phyloP scores from a whole-genome alignment of 176 grass and related monocot species.

The Puya raimondii region DNA sequence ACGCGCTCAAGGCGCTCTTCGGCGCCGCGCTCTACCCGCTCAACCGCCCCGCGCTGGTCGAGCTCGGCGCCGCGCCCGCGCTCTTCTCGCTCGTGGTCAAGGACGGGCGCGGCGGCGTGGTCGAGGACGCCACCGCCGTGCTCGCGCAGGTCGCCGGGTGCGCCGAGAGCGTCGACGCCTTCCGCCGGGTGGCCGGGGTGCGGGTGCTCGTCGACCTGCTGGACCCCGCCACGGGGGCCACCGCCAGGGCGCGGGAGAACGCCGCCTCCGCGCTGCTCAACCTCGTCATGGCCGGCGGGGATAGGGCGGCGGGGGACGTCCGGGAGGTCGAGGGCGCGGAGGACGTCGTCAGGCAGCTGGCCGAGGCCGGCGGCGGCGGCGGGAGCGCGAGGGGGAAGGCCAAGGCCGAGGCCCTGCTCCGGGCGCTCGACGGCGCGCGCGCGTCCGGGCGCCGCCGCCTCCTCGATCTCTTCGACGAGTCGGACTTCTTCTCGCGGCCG shows the following conservation, averaged over 20 bases:
- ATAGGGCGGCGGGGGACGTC: constrained; percentile 37
- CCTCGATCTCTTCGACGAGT: neutral
- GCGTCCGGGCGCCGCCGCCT: constrained; percentile 8
- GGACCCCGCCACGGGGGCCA: constrained; percentile 25
- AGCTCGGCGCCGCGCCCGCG: constrained; percentile 39
- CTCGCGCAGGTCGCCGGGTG: constrained; percentile 86
- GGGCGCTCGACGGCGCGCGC: constrained; percentile 32
- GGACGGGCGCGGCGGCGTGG: constrained; percentile 45
- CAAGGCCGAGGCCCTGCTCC: constrained; percentile 61
- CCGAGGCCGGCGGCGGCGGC: constrained; percentile 15
- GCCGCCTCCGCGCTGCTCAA: constrained; percentile 68
- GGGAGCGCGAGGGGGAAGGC: constrained; percentile 56
- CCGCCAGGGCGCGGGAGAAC: constrained; percentile 53
- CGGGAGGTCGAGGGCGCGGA: constrained; percentile 40
- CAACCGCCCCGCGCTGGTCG: constrained; percentile 43
- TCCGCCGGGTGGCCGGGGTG: constrained; percentile 50
- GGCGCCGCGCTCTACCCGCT: constrained; percentile 54
- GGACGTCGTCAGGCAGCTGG: constrained; percentile 42
- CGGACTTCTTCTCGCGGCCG: neutral
- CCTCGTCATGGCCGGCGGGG: constrained; percentile 64
- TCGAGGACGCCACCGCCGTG: constrained; percentile 85
- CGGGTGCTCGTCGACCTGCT: constrained; percentile 63
- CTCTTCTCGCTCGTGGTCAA: constrained; percentile 65
- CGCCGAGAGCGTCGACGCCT: constrained; percentile 60
- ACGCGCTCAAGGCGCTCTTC: constrained; percentile 87